Conservation (phyloP, 106 monocot genomes). For the Dendrobium officinale region DNA sequence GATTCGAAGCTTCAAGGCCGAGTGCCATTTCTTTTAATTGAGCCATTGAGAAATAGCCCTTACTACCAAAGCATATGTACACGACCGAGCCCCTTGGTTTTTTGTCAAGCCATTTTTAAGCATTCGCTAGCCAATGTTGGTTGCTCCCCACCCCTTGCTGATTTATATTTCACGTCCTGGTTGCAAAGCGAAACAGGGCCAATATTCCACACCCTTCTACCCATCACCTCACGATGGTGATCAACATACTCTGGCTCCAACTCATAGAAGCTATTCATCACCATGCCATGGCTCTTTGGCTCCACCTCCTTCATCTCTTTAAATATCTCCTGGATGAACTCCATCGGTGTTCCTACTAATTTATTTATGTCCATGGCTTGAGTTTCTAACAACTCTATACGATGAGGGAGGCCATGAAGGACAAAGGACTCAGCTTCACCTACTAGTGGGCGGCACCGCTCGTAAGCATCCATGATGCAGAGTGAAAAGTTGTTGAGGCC, state of each 20-base stretch:
- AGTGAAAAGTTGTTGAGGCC: slow-evolving; percentile 18
- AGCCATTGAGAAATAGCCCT: neutral
- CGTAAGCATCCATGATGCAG: neutral
- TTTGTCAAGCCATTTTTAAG: slow-evolving; percentile 27
- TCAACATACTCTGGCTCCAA: slow-evolving; percentile 31
- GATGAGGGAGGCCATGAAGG: slow-evolving; percentile 26
- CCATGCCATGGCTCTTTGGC: slow-evolving; percentile 8
- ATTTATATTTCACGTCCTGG: neutral
- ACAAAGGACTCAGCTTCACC: slow-evolving; percentile 9
- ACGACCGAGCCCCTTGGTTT: slow-evolving; percentile 22
- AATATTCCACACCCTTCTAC: slow-evolving; percentile 23
- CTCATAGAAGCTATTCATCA: slow-evolving; percentile 43
- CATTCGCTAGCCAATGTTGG: neutral
- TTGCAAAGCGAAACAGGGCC: slow-evolving; percentile 32
- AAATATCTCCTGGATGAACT: neutral
- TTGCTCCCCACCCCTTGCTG: neutral
- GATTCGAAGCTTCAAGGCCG: slow-evolving; percentile 18
- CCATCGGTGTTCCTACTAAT: neutral
- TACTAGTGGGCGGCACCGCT: neutral
- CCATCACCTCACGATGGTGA: neutral
- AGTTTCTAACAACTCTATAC: slow-evolving; percentile 15
- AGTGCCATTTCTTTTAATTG: slow-evolving; percentile 18
- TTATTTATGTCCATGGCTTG: neutral
- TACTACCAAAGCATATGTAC: slow-evolving; percentile 52
- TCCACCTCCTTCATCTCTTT: slow-evolving; percentile 4